Percentiles rank a stretch among this genome's conserved stretches.
These are phyloP conservation scores for Neopestalotiopsis sp. DNA, from an alignment of 2,329 filamentous ascomycete species.

Conservation along the genomic window DNA sequence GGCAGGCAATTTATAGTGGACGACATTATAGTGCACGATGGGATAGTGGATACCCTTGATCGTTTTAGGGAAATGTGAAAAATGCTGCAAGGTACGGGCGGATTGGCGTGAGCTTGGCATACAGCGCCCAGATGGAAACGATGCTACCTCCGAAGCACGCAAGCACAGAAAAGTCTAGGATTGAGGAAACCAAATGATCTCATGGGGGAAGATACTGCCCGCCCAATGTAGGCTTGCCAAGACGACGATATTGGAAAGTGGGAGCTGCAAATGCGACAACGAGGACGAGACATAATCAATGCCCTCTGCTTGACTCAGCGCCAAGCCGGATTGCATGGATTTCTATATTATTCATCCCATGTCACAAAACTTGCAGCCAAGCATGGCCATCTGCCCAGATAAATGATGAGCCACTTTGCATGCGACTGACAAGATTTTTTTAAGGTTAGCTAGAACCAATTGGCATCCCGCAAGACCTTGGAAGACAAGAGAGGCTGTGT, in stretches of 20 bases:
- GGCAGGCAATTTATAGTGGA: neutral
- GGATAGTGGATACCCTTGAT: neutral
- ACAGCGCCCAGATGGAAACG: neutral
- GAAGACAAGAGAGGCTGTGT: neutral
- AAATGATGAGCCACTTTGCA: neutral
- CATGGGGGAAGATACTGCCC: neutral
- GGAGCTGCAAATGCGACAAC: neutral
- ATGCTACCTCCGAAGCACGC: conserved; percentile 1
- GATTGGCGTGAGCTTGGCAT: neutral
- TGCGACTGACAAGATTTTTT: neutral
- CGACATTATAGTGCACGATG: neutral
- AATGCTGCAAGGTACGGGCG: neutral
- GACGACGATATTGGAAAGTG: neutral
- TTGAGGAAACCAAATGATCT: neutral
- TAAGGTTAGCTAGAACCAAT: neutral
- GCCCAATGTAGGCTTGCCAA: neutral
- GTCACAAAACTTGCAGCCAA: neutral
- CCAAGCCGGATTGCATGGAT: neutral
- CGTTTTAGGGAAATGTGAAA: neutral
- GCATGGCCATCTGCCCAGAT: neutral
- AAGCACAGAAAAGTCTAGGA: neutral
- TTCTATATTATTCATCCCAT: neutral
- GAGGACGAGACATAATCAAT: neutral
- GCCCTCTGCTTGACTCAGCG: neutral
- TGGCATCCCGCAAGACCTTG: neutral